These are phyloP conservation scores for Cladochytrium replicatum DNA, from an alignment of 192 early-diverging fungal genomes.

Conservation along the genomic window DNA sequence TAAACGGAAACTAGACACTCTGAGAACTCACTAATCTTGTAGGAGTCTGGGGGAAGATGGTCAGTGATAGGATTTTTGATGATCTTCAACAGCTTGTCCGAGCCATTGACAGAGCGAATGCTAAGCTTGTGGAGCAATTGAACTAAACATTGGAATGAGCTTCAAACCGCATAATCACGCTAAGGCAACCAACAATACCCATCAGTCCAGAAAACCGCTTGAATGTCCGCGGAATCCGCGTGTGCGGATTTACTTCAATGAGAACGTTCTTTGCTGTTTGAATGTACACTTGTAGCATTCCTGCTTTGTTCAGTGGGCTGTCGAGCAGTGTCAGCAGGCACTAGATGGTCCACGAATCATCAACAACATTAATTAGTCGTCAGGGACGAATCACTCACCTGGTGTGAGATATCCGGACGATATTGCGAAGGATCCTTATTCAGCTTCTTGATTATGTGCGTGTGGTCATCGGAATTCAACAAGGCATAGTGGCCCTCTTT, in stretches of 20 bases:
- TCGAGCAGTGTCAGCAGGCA: conserved; percentile 93
- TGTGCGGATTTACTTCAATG: conserved; percentile 96
- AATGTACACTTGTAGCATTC: conserved; percentile 94
- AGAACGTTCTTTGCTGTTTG: conserved; percentile 89
- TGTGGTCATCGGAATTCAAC: conserved; percentile 95
- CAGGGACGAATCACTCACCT: too few relatives aligned
- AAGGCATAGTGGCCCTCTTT: conserved; percentile 70
- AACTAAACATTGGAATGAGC: too few relatives aligned
- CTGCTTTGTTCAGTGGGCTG: conserved; percentile 97
- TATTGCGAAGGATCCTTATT: conserved; percentile 64
- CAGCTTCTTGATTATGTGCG: conserved; percentile 76
- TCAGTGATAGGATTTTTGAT: conserved; percentile 97
- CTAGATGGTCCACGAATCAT: conserved; percentile 29
- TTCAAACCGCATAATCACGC: too few relatives aligned
- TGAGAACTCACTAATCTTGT: conserved; percentile 77
- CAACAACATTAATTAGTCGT: too few relatives aligned
- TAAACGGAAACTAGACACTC: too few relatives aligned
- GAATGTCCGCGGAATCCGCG: conserved; percentile 98
- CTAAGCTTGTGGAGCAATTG: conserved; percentile 96
- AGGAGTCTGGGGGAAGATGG: conserved; percentile 80
- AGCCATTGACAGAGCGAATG: conserved; percentile 84
- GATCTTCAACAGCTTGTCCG: conserved; percentile 88
- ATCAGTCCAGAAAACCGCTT: conserved; percentile 97
- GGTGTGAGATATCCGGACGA: conserved; percentile 95
- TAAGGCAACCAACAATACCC: too few relatives aligned